phyloP scores from a whole-genome alignment of 352 stramenopile species.

The Elongisporangium anandrum region DNA sequence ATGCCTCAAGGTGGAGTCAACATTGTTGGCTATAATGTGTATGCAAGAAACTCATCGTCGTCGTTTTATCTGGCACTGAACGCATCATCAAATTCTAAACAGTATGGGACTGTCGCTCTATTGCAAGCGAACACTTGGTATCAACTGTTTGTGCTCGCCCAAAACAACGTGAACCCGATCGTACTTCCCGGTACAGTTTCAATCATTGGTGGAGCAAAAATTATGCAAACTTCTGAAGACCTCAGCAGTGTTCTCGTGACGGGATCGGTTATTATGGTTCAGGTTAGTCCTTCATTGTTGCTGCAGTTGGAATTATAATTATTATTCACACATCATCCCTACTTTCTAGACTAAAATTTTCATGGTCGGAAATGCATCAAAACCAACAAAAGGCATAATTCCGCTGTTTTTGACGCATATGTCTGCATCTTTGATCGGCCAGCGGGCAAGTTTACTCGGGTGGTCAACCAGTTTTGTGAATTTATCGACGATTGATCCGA shows the following conservation, averaged over 20 bases:
- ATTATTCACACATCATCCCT: too few relatives aligned
- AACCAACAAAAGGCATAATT: constrained; percentile 21
- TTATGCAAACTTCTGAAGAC: constrained; percentile 34
- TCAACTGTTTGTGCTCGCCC: constrained; percentile 44
- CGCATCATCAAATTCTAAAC: constrained; percentile 3
- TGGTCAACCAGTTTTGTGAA: constrained; percentile 21
- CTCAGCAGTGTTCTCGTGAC: constrained; percentile 19
- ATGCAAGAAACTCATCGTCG: constrained; percentile 15
- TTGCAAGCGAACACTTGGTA: constrained; percentile 42
- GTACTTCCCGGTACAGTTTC: constrained; percentile 31
- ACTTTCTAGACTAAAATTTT: constrained; percentile 15
- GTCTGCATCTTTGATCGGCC: constrained; percentile 18
- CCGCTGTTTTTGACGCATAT: constrained; percentile 20
- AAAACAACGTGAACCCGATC: constrained; percentile 13
- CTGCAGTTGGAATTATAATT: too few relatives aligned
- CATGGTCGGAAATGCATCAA: constrained; percentile 35
- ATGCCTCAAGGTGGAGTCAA: constrained; percentile 18
- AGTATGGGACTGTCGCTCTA: constrained; percentile 12
- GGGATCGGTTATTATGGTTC: constrained; percentile 31
- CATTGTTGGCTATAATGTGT: constrained; percentile 37
- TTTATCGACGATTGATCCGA: constrained; percentile 25
- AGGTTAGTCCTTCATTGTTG: constrained; percentile 14
- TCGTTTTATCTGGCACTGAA: constrained; percentile 23
- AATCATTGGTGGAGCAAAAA: constrained; percentile 19
- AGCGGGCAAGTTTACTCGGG: constrained; percentile 19